Base-by-base conservation (phyloP, 192 early-diverging fungal genomes). In the Paraglomus brasilianum region DNA sequence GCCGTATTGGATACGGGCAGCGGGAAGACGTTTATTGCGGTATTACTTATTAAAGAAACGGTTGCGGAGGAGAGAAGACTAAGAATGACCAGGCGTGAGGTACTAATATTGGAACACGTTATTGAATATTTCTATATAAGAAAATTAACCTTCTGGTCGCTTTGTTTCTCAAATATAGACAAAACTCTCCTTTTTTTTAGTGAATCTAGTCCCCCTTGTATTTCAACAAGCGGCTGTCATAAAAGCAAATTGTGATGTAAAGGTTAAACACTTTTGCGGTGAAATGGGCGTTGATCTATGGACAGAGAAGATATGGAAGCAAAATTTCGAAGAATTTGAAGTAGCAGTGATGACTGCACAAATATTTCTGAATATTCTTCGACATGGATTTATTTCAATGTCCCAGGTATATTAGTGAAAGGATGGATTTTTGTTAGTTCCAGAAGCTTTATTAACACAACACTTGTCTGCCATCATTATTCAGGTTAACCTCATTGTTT, bases 1-100 rank as follows among this genome's bases (percentile, higher is more conserved):
- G 90, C 91, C 0, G 89, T 98, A 6, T 78, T 98, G 63, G 91
- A 95, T 73, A 98, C 96, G 0, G 96, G 96, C 8, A 89, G 88
- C 13, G 96, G 96, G 17, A 97, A 98, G 72, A 98, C 96, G 10
- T 78, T 98, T 1, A 89, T 95, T 17, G 86, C 94, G 1, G 87
- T 90, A 56, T 80, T 96, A 84, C 81, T 98, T 19, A 89, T 97
- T 49, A 86, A 91, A 73, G 84, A 94, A 73, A 84, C 91, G 72
- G 75, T 78, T 1, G 14, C 45, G 1, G 61, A 73, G 15, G 85
- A 87, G 39, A 24, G 72, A 8, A 66, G 75, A 43, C 61, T 62
- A 40, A 57, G 74, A 24, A 66, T 72, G 64, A 72, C 48, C 22
- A 70, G 81, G 14, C 47, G 70, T 41, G 63, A 78, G 70, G 82